Conservation (phyloP, 129 eudicot species). For the Dittrichia graveolens region DNA sequence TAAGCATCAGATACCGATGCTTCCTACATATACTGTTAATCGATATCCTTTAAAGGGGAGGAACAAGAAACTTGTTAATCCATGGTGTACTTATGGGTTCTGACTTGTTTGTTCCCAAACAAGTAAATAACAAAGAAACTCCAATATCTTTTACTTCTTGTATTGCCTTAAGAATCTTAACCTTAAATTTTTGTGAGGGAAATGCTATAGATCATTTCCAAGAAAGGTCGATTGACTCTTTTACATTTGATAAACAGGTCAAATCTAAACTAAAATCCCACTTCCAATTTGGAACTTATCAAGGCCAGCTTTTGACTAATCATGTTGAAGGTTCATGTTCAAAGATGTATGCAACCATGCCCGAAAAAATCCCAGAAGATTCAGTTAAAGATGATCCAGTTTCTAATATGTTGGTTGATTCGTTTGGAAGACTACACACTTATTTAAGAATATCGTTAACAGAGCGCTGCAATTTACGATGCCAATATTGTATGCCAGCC, state of each 20-base stretch:
- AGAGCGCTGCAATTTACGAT: conserved; percentile 96
- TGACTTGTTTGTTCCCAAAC: neutral
- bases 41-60: too few relatives aligned
- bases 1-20: too few relatives aligned
- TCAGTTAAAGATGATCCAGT: conserved; percentile 38
- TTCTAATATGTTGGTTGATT: conserved; percentile 84
- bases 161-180: neutral
- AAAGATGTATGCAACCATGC: conserved; percentile 54
- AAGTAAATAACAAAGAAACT: neutral
- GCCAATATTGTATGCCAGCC: conserved; percentile 99
- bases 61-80: too few relatives aligned
- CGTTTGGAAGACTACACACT: conserved; percentile 92
- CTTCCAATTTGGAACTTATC: conserved; percentile 28
- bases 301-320: conserved; percentile 34
- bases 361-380: conserved; percentile 58
- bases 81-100: neutral
- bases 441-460: conserved; percentile 90
- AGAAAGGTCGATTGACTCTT: conserved; percentile 7
- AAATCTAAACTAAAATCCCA: conserved; percentile 38
- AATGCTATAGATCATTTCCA: conserved; percentile 4
- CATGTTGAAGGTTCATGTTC: conserved; percentile 36
- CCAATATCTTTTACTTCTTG: neutral
- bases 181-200: neutral
- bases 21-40: too few relatives aligned
- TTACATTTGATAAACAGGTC: conserved; percentile 49